Evolutionary conservation across 2,329 filamentous ascomycete genomes (phyloP), one percentile per base, ranked within the genome.

Genomic region (Aspergillus sp.): DNA sequence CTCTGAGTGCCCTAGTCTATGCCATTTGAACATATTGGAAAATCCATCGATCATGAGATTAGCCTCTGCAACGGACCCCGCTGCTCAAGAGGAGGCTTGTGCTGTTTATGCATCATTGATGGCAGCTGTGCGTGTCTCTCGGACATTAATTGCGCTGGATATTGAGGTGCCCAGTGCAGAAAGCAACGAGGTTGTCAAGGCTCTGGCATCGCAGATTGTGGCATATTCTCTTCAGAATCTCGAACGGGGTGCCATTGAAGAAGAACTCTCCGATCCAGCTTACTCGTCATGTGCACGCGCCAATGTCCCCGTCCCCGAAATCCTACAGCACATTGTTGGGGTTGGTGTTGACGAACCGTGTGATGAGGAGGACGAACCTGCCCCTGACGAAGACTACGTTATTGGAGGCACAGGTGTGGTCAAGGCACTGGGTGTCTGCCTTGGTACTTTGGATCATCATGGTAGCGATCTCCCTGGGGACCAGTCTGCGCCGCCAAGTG

Each of bases 391-490:
- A 46, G 89, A 96, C 64, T 97, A 97, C 66, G 90, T 97, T 36
- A 93, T 97, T 57, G 90, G 91, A 13, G 91, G 91, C 11, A 95
- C 90, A 1, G 93, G 91, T 27, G 89, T 98, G 2, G 91, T 95
- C 39, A 96, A 95, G 69, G 93, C 93, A 5, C 74, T 98, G 37
- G 84, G 88, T 42, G 94, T 94, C 57, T 95, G 90, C 58, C 73
- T 98, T 39, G 85, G 89, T 55, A 94, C 95, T 61, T 82, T 87
- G 47, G 78, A 80, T 42, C 77, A 83, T 41, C 79, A 28, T 71
- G 79, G 50, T 29, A 35, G 48, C 31, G 56, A 60, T 40, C 42
- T 56, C 39, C 53, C 56, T 9, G 65, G 62, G 5, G 69, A 70
- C 37, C 53, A 59, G 12, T 71, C 68, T 51, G 57, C 63, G 42